Evolutionary conservation across 2,329 filamentous ascomycete species (phyloP), one percentile per base, ranked within the genome.

Genomic region (Aspergillus luchuensis): DNA sequence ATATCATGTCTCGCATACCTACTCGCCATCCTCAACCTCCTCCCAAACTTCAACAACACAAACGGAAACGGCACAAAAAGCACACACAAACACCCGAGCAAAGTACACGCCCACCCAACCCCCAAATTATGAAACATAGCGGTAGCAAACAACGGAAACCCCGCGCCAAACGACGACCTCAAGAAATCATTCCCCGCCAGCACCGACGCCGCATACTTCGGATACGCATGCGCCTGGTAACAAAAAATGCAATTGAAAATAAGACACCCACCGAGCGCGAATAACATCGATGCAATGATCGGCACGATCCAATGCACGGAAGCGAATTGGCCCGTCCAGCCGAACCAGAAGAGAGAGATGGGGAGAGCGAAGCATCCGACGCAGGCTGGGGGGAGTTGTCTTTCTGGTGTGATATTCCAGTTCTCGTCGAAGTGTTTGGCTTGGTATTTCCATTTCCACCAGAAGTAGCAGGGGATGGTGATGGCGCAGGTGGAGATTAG

Each of bases 161-260:
- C 66, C 0, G 66, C 70, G 7, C 68, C 70, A 45, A 73, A 70
- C 0, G 90, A 87, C 67, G 91, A 88, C 60, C 89, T 82, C 17
- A 88, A 82, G 78, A 88, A 90, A 15, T 89, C 89, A 66, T 91
- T 91, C 11, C 89, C 89, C 38, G 89, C 89, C 0, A 89, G 90
- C 0, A 89, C 89, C 0, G 87, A 90, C 2, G 89, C 88, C 1
- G 88, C 85, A 72, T 89, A 91, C 0, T 84, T 84, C 0, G 89
- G 89, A 68, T 91, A 91, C 4, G 88, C 87, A 65, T 86, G 87
- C 36, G 90, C 84, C 82, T 90, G 89, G 76, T 91, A 91, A 73
- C 90, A 87, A 66, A 90, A 89, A 6, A 87, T 89, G 2, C 87
- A 85, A 83, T 89, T 89, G 77, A 90, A 90, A 57, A 90, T 89